These are phyloP conservation scores for Ophiocordyceps robertsii DNA, from an alignment of 2,329 filamentous ascomycete genomes.

Conservation along the genomic window DNA sequence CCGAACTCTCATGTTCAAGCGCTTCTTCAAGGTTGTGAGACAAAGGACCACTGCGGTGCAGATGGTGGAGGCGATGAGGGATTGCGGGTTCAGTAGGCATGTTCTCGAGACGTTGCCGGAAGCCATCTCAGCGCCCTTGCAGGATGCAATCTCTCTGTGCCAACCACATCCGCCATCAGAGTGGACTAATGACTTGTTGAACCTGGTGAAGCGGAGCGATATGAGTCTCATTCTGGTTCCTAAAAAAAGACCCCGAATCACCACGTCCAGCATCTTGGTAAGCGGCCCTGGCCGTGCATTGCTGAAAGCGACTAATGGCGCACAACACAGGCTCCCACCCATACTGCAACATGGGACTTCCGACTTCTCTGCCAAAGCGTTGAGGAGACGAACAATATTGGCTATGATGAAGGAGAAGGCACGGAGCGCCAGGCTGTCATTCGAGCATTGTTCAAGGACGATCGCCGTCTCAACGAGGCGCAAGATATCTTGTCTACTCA, in stretches of 20 bases:
- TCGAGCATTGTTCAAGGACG: conserved; percentile 77
- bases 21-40: conserved; percentile 48
- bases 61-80: conserved; percentile 61
- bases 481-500: conserved; percentile 74
- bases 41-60: conserved; percentile 39
- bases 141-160: conserved; percentile 73
- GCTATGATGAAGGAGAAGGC: conserved; percentile 68
- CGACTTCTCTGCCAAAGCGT: conserved; percentile 60
- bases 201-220: conserved; percentile 70
- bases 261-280: conserved; percentile 27
- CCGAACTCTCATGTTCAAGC: conserved; percentile 56
- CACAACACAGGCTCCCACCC: conserved; percentile 37
- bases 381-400: conserved; percentile 44
- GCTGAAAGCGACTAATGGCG: neutral
- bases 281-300: neutral
- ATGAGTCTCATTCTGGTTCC: conserved; percentile 52
- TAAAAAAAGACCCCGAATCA: conserved; percentile 13
- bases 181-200: conserved; percentile 60
- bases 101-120: conserved; percentile 77
- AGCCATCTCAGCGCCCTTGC: conserved; percentile 64
- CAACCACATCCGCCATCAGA: conserved; percentile 67
- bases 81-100: conserved; percentile 50
- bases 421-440: conserved; percentile 75
- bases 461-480: conserved; percentile 79
- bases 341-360: conserved; percentile 59